These are phyloP conservation scores for Mortierella sp. DNA, from an alignment of 371 early-diverging fungal genomes.

Conservation along the genomic window DNA sequence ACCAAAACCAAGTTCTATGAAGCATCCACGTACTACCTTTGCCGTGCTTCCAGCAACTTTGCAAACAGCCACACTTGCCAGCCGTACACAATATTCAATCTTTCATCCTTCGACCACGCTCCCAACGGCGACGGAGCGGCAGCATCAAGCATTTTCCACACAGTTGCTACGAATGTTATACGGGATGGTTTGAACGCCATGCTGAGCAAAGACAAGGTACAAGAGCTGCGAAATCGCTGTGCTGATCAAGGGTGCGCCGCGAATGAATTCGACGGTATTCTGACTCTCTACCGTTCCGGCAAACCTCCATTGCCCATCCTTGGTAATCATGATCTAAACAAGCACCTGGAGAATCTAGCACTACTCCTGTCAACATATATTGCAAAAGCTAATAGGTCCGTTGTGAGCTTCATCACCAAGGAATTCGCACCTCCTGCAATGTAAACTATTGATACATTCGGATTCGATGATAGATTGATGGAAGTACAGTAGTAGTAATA, in stretches of 20 bases:
- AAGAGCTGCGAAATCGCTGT: constrained; percentile 11
- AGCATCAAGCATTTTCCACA: constrained; percentile 15
- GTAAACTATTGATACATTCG: too few relatives aligned
- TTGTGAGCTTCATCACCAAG: constrained; percentile 2
- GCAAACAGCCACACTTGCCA: constrained; percentile 19
- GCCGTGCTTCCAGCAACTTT: constrained; percentile 22
- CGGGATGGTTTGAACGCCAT: constrained; percentile 10
- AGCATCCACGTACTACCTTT: constrained; percentile 20
- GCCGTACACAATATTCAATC: constrained; percentile 18
- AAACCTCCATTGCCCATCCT: constrained; percentile 5
- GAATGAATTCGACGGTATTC: constrained; percentile 11
- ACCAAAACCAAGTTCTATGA: constrained; percentile 20
- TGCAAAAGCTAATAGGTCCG: constrained; percentile 9
- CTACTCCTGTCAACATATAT: constrained; percentile 11
- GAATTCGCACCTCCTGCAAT: too few relatives aligned
- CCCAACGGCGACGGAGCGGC: constrained; percentile 15
- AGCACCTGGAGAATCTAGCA: constrained; percentile 16
- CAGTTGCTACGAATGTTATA: constrained; percentile 14
- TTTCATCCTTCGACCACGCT: constrained; percentile 16
- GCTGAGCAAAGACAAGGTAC: constrained; percentile 10
- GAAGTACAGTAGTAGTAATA: too few relatives aligned
- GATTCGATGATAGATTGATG: too few relatives aligned
- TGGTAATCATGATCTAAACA: constrained; percentile 18
- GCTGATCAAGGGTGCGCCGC: constrained; percentile 5
- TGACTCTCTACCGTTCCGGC: constrained; percentile 4